A percentile compares a stretch with the other conserved stretches of the same genome.
phyloP scores from a whole-genome alignment of 2,329 filamentous ascomycete genomes.

The Alternaria alternata region DNA sequence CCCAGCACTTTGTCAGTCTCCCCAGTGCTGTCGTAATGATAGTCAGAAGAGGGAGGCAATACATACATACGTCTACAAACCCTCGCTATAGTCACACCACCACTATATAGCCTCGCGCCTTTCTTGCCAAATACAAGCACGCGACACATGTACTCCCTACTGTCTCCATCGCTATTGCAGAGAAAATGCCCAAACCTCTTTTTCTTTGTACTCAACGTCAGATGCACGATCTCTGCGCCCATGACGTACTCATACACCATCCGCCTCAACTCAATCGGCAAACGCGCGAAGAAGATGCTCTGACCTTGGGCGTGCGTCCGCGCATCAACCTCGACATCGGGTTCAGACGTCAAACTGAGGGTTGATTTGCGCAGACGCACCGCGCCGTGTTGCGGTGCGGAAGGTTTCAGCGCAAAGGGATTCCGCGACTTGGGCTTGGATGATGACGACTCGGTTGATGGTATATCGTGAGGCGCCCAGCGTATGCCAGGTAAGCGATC shows the following conservation, averaged over 20 bases:
- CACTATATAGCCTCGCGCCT: conserved; percentile 20
- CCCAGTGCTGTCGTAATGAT: not conserved
- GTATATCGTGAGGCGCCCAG: conserved; percentile 41
- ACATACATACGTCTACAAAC: conserved; percentile 43
- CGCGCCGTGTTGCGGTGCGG: conserved; percentile 1
- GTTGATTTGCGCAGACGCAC: conserved; percentile 31
- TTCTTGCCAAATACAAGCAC: conserved; percentile 40
- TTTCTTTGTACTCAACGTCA: conserved; percentile 41
- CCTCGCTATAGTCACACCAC: conserved; percentile 26
- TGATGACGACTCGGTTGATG: conserved; percentile 10
- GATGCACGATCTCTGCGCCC: conserved; percentile 40
- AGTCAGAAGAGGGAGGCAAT: not conserved
- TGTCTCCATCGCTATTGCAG: conserved; percentile 27
- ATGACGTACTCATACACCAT: conserved; percentile 46
- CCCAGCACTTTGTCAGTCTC: not conserved
- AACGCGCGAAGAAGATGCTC: conserved; percentile 39
- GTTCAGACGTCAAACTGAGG: conserved; percentile 27
- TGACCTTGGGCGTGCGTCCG: conserved; percentile 40
- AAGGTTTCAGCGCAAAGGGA: conserved; percentile 19
- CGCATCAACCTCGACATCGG: conserved; percentile 35
- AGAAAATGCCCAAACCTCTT: conserved; percentile 44
- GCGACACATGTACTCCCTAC: conserved; percentile 36
- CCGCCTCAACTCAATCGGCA: conserved; percentile 42
- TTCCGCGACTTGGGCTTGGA: conserved; percentile 27
- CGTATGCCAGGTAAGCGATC: conserved; percentile 30